A percentile compares a stretch with the other conserved stretches of the same genome.
Evolutionary conservation across 352 stramenopile species (phyloP).

Genomic region (Globisporangium ultimum): DNA sequence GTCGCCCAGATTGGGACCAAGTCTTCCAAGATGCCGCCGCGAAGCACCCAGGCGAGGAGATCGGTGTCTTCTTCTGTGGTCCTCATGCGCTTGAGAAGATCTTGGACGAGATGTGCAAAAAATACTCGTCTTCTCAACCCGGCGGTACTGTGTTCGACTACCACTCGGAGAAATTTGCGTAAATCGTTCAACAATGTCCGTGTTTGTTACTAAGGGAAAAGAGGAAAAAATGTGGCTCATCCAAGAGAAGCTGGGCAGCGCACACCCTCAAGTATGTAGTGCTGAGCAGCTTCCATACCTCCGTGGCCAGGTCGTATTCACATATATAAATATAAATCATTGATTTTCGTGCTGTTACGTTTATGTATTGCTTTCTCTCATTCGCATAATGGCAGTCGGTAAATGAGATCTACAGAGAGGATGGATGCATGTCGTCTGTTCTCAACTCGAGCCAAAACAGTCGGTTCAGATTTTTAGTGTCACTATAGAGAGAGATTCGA

Average conservation of each 20-base stretch:
- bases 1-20: slow-evolving; percentile 82
- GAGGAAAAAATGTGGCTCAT: slow-evolving; percentile 9
- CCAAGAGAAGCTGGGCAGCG: slow-evolving; percentile 1
- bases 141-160: slow-evolving; percentile 77
- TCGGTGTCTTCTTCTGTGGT: slow-evolving; percentile 88
- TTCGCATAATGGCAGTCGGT: not conserved
- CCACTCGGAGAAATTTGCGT: slow-evolving; percentile 84
- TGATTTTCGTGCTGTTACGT: no score
- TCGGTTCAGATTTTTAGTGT: not conserved
- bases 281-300: slow-evolving; percentile 9
- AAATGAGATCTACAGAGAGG: not conserved
- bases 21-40: slow-evolving; percentile 52
- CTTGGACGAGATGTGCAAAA: slow-evolving; percentile 62
- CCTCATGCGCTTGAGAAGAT: slow-evolving; percentile 77
- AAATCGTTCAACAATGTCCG: slow-evolving; percentile 9
- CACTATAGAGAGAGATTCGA: slow-evolving; percentile 8
- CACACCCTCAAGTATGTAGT: not conserved
- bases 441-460: no score
- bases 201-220: not conserved
- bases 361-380: not conserved
- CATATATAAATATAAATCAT: slow-evolving; percentile 1
- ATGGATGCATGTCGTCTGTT: no score
- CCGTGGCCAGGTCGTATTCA: slow-evolving; percentile 10
- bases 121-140: slow-evolving; percentile 50
- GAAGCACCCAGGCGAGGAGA: slow-evolving; percentile 59